These are phyloP conservation scores for Orychophragmus violaceus DNA, from an alignment of 345 rosid species.

Conservation along the genomic window DNA sequence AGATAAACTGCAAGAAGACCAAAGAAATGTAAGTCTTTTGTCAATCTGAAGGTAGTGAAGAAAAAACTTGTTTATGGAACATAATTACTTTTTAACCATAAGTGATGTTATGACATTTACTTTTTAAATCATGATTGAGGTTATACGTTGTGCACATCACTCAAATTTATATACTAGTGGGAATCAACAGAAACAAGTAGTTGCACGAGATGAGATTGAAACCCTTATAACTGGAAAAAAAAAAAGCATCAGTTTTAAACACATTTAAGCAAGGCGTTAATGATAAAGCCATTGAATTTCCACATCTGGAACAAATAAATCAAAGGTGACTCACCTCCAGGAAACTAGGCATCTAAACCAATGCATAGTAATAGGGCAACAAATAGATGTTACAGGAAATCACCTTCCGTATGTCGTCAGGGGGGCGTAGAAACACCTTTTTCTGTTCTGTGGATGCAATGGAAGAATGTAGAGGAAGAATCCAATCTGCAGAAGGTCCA, in stretches of 20 bases:
- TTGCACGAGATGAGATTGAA: neutral
- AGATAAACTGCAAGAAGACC: neutral
- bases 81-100: neutral
- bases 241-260: constrained; percentile 7
- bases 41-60: neutral
- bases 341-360: neutral
- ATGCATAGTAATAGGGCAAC: constrained; percentile 4
- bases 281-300: neutral
- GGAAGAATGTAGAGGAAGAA: constrained; percentile 87
- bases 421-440: constrained; percentile 72
- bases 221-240: neutral
- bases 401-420: constrained; percentile 71
- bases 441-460: constrained; percentile 66
- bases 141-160: neutral
- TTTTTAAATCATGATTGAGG: neutral
- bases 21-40: neutral
- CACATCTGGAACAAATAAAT: neutral
- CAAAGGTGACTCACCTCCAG: neutral
- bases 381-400: constrained; percentile 6
- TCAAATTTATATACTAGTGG: neutral
- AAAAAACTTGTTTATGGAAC: neutral
- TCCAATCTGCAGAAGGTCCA: constrained; percentile 77
- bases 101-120: neutral
- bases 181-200: neutral
- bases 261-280: neutral